Conservation (phyloP, 306 rosid genomes). For the Prunus campanulata region DNA sequence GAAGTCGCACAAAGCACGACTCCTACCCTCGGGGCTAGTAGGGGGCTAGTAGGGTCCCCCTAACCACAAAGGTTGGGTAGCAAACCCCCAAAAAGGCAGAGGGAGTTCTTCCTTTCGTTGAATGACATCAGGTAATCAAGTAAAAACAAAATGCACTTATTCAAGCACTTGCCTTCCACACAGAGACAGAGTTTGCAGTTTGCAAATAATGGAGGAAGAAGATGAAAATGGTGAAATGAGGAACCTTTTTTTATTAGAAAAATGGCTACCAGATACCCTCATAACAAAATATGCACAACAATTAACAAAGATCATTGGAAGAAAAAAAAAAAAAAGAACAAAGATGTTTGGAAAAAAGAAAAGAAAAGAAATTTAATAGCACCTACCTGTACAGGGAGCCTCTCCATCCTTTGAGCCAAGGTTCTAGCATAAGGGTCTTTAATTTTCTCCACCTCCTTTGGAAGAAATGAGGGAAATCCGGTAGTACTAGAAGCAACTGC, state of each 20-base stretch:
- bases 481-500: neutral
- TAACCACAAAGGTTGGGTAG: too few species aligned
- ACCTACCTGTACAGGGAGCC: slow-evolving; percentile 67
- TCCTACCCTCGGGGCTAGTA: too few species aligned
- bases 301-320: neutral
- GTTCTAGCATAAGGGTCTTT: slow-evolving; percentile 66
- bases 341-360: neutral
- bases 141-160: neutral
- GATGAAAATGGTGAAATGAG: neutral
- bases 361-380: neutral
- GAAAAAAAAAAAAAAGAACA: neutral
- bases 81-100: too few species aligned
- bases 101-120: neutral
- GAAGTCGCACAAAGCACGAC: too few species aligned
- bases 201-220: neutral
- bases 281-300: neutral
- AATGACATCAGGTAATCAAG: neutral
- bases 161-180: neutral
- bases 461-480: slow-evolving; percentile 73
- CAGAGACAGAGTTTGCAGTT: too few species aligned
- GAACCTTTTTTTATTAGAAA: neutral
- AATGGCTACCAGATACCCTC: neutral
- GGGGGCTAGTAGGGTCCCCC: too few species aligned
- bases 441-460: slow-evolving; percentile 53
- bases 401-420: slow-evolving; percentile 69